Conservation (phyloP, 495 filamentous ascomycete species). For the Penicillium steckii region DNA sequence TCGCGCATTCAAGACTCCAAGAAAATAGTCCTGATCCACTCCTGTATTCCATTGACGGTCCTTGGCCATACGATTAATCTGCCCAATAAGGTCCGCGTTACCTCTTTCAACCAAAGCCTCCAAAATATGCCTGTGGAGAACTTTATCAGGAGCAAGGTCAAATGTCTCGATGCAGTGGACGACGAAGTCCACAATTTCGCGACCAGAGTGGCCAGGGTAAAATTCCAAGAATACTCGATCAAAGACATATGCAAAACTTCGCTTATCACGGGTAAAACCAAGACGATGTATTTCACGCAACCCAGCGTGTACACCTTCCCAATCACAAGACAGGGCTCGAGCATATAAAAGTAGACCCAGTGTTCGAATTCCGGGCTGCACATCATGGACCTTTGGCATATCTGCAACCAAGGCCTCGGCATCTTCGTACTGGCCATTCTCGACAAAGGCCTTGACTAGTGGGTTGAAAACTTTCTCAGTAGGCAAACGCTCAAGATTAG, state of each 20-base stretch:
- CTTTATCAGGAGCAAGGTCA: conserved; percentile 35
- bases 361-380: conserved; percentile 37
- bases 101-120: conserved; percentile 43
- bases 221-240: conserved; percentile 48
- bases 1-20: conserved; percentile 28
- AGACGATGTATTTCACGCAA: conserved; percentile 39
- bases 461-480: conserved; percentile 46
- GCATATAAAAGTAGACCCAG: conserved; percentile 38
- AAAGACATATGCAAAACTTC: conserved; percentile 32
- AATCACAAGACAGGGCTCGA: conserved; percentile 39
- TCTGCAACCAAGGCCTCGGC: conserved; percentile 36
- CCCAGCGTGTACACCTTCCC: conserved; percentile 39
- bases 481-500: conserved; percentile 23
- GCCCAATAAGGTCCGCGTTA: conserved; percentile 25
- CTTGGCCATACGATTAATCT: conserved; percentile 26
- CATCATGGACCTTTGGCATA: conserved; percentile 30
- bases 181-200: conserved; percentile 35
- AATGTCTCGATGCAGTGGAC: conserved; percentile 35
- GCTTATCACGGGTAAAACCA: conserved; percentile 27
- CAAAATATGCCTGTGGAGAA: conserved; percentile 43
- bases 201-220: conserved; percentile 35
- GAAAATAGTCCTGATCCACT: conserved; percentile 27
- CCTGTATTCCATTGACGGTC: conserved; percentile 34
- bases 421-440: conserved; percentile 35
- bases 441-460: conserved; percentile 39